Percentiles rank a stretch among this genome's conserved stretches.
Conservation (phyloP, 768 basidiomycete genomes). For the Amanita rimosa region DNA sequence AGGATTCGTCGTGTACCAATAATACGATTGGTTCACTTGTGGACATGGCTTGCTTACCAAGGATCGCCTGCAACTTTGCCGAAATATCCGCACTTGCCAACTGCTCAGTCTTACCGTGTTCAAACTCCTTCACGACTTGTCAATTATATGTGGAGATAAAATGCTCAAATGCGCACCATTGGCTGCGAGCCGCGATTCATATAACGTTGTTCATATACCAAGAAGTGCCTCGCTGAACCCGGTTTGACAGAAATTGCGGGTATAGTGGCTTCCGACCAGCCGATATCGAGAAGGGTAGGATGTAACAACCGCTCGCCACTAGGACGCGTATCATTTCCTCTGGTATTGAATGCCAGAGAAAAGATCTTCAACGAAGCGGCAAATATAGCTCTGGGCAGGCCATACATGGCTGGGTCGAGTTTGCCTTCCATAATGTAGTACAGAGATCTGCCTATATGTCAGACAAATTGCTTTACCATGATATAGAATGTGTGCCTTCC, state of each 20-base stretch:
- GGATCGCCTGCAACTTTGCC: conserved; percentile 8
- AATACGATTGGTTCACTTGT: conserved; percentile 26
- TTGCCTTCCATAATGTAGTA: conserved; percentile 13
- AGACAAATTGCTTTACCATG: background rate
- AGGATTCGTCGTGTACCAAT: conserved; percentile 32
- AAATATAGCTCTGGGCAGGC: conserved; percentile 15
- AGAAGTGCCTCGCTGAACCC: conserved; percentile 15
- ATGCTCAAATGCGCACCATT: conserved; percentile 1
- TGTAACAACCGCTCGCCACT: conserved; percentile 10
- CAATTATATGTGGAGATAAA: background rate
- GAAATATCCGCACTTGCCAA: conserved; percentile 11
- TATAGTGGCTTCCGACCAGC: conserved; percentile 23
- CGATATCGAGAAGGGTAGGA: conserved; percentile 20
- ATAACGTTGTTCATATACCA: conserved; percentile 10
- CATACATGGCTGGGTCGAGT: conserved; percentile 12
- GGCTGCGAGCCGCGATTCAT: conserved; percentile 10
- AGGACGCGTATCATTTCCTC: conserved; percentile 13
- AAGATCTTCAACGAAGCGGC: conserved; percentile 10
- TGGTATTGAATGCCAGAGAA: conserved; percentile 19
- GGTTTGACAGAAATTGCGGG: conserved; percentile 11
- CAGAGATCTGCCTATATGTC: conserved; percentile 10
- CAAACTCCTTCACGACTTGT: conserved; percentile 15
- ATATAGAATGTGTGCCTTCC: conserved; percentile 22
- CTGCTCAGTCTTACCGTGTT: conserved; percentile 16
- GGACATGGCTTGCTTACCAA: conserved; percentile 13